Base-by-base conservation (phyloP, 352 stramenopile genomes). In the Pythium sp. region DNA sequence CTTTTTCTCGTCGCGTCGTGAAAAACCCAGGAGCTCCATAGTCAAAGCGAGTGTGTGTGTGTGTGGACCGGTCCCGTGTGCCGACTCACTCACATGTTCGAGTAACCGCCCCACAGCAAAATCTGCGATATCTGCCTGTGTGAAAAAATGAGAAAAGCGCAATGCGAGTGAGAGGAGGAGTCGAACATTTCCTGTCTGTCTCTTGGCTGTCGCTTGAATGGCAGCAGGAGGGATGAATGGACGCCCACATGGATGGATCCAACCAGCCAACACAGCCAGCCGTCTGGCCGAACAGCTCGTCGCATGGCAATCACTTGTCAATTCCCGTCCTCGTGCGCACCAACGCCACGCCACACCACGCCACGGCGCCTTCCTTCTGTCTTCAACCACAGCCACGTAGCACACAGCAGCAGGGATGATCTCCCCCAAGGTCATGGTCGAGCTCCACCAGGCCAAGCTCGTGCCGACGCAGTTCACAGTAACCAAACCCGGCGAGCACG, bases 381-480 rank as follows among this genome's bases (percentile, higher is more conserved):
- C 51, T 30, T 36, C 49, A 56, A 26, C 11, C 5, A 32, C 47
- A 14, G 3, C 15, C 47, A 54, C 18, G 47, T 26, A 55, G 11
- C 43, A 53, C 5, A 32, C 28, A 15, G 6, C 9, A 58, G 3
- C 49, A 30, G 30, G 53, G 15, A 86, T 86, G 79, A 86, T 86
- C 62, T 86, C 79, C 22, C 75, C 77, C 54, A 86, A 83, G 58
- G 79, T 86, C 58, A 86, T 86, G 76, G 77, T 75, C 56, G 79
- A 86, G 70, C 65, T 86, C 62, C 79, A 83, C 56, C 70, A 86
- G 61, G 79, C 79, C n/a, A 79, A 79, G 61, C 77, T 80, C 54
- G 79, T 86, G 49, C 79, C 79, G 0, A 86, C 79, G 43, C 77
- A 86, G 67, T 86, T 84, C 75, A 86, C 76, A 12, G 79, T 86